Percentiles rank a stretch among this genome's conserved stretches.
Evolutionary conservation across 1,284 basidiomycete genomes (phyloP).

Genomic region (Moesziomyces sp.): DNA sequence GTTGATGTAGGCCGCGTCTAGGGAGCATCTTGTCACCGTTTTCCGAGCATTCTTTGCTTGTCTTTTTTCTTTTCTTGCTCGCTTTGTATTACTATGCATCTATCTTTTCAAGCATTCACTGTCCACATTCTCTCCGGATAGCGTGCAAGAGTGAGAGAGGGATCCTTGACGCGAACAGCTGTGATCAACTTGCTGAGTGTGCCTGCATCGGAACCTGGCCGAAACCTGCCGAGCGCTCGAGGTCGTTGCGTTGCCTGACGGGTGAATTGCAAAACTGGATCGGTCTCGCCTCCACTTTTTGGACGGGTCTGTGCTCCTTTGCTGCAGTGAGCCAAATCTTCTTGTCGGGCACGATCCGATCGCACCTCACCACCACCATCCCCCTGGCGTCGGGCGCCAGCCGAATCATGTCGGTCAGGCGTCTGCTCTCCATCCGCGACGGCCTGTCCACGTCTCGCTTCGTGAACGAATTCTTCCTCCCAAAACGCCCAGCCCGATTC

Average conservation of each 20-base stretch:
- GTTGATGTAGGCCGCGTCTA: constrained; percentile 20
- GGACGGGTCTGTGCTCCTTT: background rate
- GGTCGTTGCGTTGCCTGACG: no score
- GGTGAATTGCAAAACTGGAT: no score
- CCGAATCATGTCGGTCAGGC: constrained; percentile 21
- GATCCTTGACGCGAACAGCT: no score
- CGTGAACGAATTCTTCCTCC: constrained; percentile 23
- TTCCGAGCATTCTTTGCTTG: no score
- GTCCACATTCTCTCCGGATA: no score
- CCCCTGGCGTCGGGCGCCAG: background rate
- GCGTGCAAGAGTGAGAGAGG: no score
- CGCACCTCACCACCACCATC: background rate
- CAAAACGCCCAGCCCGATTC: constrained; percentile 28
- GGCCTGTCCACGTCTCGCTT: constrained; percentile 31
- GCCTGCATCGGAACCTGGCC: no score
- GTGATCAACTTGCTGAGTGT: no score
- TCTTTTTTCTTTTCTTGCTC: constrained; percentile 11
- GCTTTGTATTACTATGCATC: constrained; percentile 31
- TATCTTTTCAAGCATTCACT: background rate
- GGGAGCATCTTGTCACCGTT: background rate
- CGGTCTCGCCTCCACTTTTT: background rate
- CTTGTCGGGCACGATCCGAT: no score
- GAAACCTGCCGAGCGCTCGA: no score
- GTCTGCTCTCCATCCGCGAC: constrained; percentile 12
- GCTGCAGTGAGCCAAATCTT: no score